Evolutionary conservation across 2,329 filamentous ascomycete genomes (phyloP), one percentile per base, ranked within the genome.

Genomic region (Alternaria solani): DNA sequence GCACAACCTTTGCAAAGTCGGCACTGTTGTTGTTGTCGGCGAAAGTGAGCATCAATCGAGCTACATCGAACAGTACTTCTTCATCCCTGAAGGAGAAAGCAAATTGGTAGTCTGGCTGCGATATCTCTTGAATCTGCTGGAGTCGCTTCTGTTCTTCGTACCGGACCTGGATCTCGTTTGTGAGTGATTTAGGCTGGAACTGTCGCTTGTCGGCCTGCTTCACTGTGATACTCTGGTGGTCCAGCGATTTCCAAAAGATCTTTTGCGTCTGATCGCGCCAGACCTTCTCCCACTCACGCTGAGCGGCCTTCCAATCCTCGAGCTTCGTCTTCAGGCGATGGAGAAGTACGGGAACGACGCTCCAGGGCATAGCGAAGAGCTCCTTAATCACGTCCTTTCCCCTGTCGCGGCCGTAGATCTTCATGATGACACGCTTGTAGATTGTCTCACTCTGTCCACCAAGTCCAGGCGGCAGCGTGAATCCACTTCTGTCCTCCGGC

Each of bases 261-360:
- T 91, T 90, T 75, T 96, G 91, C 25, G 94, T 98, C 81, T 98
- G 95, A 51, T 93, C 90, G 65, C 95, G 93, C 95, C 95, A 99
- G 7, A 99, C 93, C 80, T 97, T 97, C 79, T 98, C 94, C 95
- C 95, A 99, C 76, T 99, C 96, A 32, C 95, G 92, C 84, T 92
- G 94, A 6, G 93, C 94, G 68, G 96, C 94, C 66, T 96, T 93
- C 95, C 95, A 99, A 73, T 98, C 94, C 78, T 99, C 95, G 44
- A 96, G 90, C 77, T 98, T 97, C 72, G 96, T 92, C 81, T 98
- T 98, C 69, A 99, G 85, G 12, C 95, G 88, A 52, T 92, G 90
- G 61, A 99, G 83, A 28, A 99, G 87, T 38, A 98, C 89, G 0
- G 95, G 95, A 2, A 99, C 88, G 3, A 98, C 94, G 39, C 89